A percentile compares a stretch with the other conserved stretches of the same genome.
Evolutionary conservation across 192 early-diverging fungal genomes (phyloP).

Genomic region (Anaeromyces robustus): DNA sequence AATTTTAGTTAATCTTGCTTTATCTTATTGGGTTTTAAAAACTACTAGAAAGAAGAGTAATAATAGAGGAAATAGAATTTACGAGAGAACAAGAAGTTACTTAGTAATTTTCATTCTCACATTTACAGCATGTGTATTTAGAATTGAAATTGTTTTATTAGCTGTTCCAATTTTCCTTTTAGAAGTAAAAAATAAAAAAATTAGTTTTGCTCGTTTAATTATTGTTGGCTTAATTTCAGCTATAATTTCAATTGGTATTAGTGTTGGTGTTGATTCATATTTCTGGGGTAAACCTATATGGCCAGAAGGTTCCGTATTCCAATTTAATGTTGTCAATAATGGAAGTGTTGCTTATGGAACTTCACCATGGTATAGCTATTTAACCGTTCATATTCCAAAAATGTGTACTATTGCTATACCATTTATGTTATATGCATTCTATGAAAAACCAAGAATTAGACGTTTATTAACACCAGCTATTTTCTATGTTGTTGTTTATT

Average conservation of each 20-base stretch:
- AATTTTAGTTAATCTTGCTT: slow-evolving; percentile 33
- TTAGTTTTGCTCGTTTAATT: background rate
- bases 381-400: slow-evolving; percentile 52
- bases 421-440: slow-evolving; percentile 30
- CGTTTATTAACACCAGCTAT: slow-evolving; percentile 33
- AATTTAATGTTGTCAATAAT: slow-evolving; percentile 57
- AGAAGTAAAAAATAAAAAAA: background rate
- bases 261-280: slow-evolving; percentile 50
- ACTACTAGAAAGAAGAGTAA: background rate
- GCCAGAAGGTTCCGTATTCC: slow-evolving; percentile 60
- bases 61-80: background rate
- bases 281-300: slow-evolving; percentile 57
- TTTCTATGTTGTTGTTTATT: slow-evolving; percentile 48
- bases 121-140: slow-evolving; percentile 17
- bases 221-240: slow-evolving; percentile 4
- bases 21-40: slow-evolving; percentile 17
- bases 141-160: slow-evolving; percentile 38
- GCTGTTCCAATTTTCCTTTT: slow-evolving; percentile 22
- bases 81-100: background rate
- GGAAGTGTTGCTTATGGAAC: slow-evolving; percentile 46
- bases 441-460: slow-evolving; percentile 23
- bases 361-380: slow-evolving; percentile 57
- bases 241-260: slow-evolving; percentile 10
- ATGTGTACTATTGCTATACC: slow-evolving; percentile 58
- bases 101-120: slow-evolving; percentile 2